These are phyloP conservation scores for Echinosphaeria canescens DNA, from an alignment of 2,329 filamentous ascomycete genomes.

Conservation along the genomic window DNA sequence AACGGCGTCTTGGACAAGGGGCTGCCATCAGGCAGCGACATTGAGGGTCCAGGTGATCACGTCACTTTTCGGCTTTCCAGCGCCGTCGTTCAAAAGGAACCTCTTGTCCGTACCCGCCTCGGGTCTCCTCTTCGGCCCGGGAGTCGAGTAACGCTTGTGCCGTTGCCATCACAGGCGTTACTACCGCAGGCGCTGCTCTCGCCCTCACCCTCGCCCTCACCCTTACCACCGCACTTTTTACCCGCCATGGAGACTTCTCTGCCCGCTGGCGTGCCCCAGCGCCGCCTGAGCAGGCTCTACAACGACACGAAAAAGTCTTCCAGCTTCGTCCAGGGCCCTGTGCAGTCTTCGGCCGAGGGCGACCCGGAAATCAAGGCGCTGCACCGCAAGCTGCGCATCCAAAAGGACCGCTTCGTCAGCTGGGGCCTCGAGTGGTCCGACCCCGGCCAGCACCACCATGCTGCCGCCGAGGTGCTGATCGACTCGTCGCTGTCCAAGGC, in stretches of 20 bases:
- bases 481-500: constrained; percentile 49
- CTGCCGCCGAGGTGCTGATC: constrained; percentile 33
- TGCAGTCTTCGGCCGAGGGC: constrained; percentile 28
- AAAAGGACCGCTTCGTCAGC: constrained; percentile 56
- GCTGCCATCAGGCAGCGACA: too few species aligned
- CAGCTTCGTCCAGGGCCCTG: constrained; percentile 46
- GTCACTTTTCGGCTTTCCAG: too few species aligned
- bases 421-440: constrained; percentile 74
- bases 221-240: background rate
- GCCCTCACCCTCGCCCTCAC: too few species aligned
- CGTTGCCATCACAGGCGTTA: too few species aligned
- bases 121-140: too few species aligned
- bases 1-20: too few species aligned
- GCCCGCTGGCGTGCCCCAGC: constrained; percentile 27
- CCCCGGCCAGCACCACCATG: constrained; percentile 27
- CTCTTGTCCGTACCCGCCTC: too few species aligned
- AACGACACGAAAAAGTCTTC: constrained; percentile 64
- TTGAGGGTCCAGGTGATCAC: too few species aligned
- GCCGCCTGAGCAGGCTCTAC: constrained; percentile 49
- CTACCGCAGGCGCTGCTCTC: too few species aligned
- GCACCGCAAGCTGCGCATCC: constrained; percentile 58
- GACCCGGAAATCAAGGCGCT: constrained; percentile 50
- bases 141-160: too few species aligned
- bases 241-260: constrained; percentile 10
- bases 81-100: too few species aligned